Conservation (phyloP, 805 yeast genomes). For the Ogataea haglerorum region DNA sequence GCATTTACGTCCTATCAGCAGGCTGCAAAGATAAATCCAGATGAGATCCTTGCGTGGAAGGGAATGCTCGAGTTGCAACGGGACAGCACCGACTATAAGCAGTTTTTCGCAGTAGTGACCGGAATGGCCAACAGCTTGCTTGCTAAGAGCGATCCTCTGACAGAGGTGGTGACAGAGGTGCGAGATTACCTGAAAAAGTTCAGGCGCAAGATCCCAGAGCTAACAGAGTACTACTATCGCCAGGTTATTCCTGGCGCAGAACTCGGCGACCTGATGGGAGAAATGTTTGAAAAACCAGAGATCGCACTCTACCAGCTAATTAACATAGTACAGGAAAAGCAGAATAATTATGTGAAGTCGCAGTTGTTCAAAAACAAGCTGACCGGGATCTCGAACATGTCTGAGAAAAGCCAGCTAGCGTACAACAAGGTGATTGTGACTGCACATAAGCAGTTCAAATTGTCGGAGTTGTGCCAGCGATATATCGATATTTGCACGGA, state of each 20-base stretch:
- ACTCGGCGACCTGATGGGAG: constrained; percentile 51
- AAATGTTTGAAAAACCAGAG: constrained; percentile 43
- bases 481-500: constrained; percentile 56
- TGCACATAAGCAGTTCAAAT: constrained; percentile 45
- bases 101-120: constrained; percentile 47
- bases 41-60: constrained; percentile 71
- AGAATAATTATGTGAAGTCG: constrained; percentile 40
- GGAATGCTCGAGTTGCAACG: constrained; percentile 58
- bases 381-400: constrained; percentile 42
- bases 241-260: constrained; percentile 53
- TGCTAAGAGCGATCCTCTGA: constrained; percentile 42
- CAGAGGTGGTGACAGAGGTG: constrained; percentile 48
- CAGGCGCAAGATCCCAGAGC: constrained; percentile 23
- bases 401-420: constrained; percentile 37
- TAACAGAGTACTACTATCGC: constrained; percentile 47
- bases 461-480: constrained; percentile 52
- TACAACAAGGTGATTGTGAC: constrained; percentile 43
- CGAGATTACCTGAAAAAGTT: constrained; percentile 40
- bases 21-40: constrained; percentile 50
- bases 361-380: constrained; percentile 46
- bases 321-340: constrained; percentile 37
- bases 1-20: constrained; percentile 43
- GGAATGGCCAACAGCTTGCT: constrained; percentile 41
- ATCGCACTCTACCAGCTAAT: constrained; percentile 44
- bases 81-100: constrained; percentile 34